Evolutionary conservation across 1,139 yeast genomes (phyloP).

Genomic region (Candida smagusa): DNA sequence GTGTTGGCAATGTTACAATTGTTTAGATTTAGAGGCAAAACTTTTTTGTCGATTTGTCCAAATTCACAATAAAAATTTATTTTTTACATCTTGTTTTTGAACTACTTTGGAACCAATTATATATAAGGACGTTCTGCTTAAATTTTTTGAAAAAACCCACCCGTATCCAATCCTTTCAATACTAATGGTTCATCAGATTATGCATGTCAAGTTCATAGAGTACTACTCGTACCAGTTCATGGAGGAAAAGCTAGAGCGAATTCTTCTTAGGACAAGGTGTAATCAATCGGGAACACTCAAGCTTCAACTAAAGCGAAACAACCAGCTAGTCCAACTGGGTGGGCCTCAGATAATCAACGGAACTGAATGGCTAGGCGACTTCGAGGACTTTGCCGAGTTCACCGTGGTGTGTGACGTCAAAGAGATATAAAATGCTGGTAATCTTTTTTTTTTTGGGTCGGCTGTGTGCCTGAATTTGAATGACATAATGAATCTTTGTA

Average conservation of each 20-base stretch:
- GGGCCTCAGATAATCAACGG: constrained; percentile 4
- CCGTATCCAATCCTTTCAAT: background rate
- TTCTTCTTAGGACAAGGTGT: constrained; percentile 7
- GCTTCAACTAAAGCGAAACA: constrained; percentile 6
- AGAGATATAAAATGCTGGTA: constrained; percentile 4
- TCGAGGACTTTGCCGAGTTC: constrained; percentile 10
- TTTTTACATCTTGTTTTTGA: background rate
- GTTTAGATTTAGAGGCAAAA: too few relatives aligned
- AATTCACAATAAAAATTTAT: background rate
- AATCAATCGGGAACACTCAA: constrained; percentile 6
- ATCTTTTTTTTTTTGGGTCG: too few relatives aligned
- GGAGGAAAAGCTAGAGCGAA: constrained; percentile 9
- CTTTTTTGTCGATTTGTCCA: background rate
- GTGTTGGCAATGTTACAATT: too few relatives aligned
- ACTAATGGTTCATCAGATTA: constrained; percentile 7
- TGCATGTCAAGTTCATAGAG: constrained; percentile 8
- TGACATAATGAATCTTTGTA: too few relatives aligned
- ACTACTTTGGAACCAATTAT: too few relatives aligned
- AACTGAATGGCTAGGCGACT: constrained; percentile 8
- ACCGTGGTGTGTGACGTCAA: constrained; percentile 8
- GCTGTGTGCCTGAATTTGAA: too few relatives aligned
- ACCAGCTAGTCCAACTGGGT: constrained; percentile 7
- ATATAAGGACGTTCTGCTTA: background rate
- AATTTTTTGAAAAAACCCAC: background rate
- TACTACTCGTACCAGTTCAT: constrained; percentile 9